Conservation (phyloP, 1,284 basidiomycete genomes). For the Fomitopsis schrenkii region DNA sequence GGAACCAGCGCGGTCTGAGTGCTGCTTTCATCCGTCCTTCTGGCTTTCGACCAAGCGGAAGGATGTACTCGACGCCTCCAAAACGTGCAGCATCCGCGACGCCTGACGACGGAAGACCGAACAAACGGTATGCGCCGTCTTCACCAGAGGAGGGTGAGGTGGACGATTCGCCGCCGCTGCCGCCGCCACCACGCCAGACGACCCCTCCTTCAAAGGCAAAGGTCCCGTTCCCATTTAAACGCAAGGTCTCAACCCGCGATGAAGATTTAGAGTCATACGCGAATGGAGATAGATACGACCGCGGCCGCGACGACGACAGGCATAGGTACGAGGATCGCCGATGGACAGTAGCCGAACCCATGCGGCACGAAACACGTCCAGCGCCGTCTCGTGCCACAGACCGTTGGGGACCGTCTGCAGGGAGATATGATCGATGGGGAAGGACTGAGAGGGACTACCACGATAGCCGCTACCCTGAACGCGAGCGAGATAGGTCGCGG, state of each 20-base stretch:
- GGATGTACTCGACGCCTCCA: conserved; percentile 25
- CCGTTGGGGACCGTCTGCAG: conserved; percentile 20
- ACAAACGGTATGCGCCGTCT: conserved; percentile 52
- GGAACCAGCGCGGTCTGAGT: not conserved
- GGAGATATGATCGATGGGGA: conserved; percentile 19
- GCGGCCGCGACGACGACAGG: conserved; percentile 37
- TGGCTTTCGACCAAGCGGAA: not conserved
- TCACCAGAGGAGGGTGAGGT: conserved; percentile 79
- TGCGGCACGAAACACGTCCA: conserved; percentile 6
- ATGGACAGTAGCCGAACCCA: conserved; percentile 14
- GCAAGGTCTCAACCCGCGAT: conserved; percentile 31
- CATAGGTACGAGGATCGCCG: conserved; percentile 40
- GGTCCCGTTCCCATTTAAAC: conserved; percentile 73
- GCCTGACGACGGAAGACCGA: conserved; percentile 40
- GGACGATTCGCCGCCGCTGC: conserved; percentile 39
- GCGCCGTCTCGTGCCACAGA: conserved; percentile 11
- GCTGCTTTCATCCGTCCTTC: not conserved
- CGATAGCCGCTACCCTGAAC: conserved; percentile 11
- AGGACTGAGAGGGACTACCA: conserved; percentile 6
- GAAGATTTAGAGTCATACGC: conserved; percentile 12
- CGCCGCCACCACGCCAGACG: conserved; percentile 17
- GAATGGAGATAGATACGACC: conserved; percentile 5
- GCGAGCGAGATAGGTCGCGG: conserved; percentile 12
- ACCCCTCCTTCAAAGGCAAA: conserved; percentile 21
- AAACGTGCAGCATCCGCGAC: conserved; percentile 57